A percentile compares a stretch with the other conserved stretches of the same genome.
Conservation (phyloP, 2,329 filamentous ascomycete genomes). For the Ilyonectria mors-panacis region DNA sequence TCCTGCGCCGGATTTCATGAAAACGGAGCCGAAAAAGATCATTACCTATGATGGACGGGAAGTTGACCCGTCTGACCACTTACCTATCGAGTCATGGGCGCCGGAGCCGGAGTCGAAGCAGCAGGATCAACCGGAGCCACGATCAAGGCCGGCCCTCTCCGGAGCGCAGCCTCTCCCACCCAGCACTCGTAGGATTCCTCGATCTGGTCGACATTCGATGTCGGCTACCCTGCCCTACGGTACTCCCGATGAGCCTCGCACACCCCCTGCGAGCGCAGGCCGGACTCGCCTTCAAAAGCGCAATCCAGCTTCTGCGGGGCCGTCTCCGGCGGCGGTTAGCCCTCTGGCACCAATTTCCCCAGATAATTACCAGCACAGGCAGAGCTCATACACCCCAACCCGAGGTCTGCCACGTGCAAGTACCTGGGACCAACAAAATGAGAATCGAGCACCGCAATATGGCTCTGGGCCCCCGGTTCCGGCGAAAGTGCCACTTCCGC, state of each 20-base stretch:
- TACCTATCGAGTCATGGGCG: constrained; percentile 83
- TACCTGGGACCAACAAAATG: constrained; percentile 68
- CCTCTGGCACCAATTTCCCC: constrained; percentile 69
- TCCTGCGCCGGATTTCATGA: constrained; percentile 57
- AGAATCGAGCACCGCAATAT: constrained; percentile 65
- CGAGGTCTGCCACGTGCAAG: constrained; percentile 60
- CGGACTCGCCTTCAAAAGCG: constrained; percentile 79
- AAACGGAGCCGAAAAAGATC: constrained; percentile 75
- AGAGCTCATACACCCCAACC: constrained; percentile 52
- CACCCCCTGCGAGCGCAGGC: constrained; percentile 55
- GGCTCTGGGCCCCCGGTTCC: constrained; percentile 71
- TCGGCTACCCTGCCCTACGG: constrained; percentile 52
- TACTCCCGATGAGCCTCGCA: constrained; percentile 52
- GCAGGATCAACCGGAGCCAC: constrained; percentile 49
- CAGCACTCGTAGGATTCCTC: constrained; percentile 66
- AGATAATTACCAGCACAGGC: constrained; percentile 65
- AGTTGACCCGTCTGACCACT: constrained; percentile 85
- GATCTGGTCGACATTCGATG: constrained; percentile 66
- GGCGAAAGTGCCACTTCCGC: constrained; percentile 75
- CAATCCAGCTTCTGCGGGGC: constrained; percentile 60
- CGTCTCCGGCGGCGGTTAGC: constrained; percentile 57
- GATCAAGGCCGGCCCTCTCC: constrained; percentile 62
- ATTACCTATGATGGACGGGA: constrained; percentile 82
- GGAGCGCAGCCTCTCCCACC: constrained; percentile 68
- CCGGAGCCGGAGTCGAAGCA: constrained; percentile 76